These are phyloP conservation scores for Solanum ossicruentum DNA, from an alignment of 257 asterid genomes.

Conservation along the genomic window DNA sequence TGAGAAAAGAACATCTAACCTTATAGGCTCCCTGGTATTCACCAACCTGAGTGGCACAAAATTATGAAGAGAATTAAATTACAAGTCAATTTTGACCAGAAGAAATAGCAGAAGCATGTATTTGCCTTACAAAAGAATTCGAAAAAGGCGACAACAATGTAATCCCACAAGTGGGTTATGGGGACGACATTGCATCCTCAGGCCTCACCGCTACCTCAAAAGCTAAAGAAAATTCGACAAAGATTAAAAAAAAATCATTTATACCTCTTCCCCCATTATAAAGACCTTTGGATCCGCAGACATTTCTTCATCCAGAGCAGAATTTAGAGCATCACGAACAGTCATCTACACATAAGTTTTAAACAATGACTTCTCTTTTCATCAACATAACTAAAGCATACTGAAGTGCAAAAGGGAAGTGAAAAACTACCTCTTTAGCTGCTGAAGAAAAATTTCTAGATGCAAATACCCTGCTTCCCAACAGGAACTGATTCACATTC, in stretches of 20 bases:
- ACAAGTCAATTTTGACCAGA: not conserved
- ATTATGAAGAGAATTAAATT: not conserved
- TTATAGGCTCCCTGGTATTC: slow-evolving; percentile 98
- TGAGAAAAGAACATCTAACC: slow-evolving; percentile 29
- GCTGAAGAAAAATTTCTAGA: slow-evolving; percentile 58
- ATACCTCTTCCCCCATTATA: slow-evolving; percentile 97
- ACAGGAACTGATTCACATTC: not conserved
- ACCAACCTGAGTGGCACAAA: slow-evolving; percentile 54
- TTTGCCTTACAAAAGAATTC: not conserved
- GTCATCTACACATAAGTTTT: slow-evolving; percentile 51
- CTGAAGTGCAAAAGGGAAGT: not conserved
- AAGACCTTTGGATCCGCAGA: slow-evolving; percentile 91
- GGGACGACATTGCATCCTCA: not conserved
- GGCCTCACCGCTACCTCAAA: not conserved
- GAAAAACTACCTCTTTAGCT: slow-evolving; percentile 40
- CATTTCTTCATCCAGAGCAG: slow-evolving; percentile 97
- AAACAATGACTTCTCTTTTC: not conserved
- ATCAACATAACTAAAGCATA: not conserved
- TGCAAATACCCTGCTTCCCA: slow-evolving; percentile 41
- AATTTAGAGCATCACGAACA: slow-evolving; percentile 85
- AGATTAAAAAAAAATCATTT: not conserved
- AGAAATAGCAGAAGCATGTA: not conserved
- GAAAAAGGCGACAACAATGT: not conserved
- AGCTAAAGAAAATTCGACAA: not conserved
- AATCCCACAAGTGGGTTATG: too few species aligned